Evolutionary conservation across 2,329 filamentous ascomycete genomes (phyloP).

Genomic region (Ramichloridium luteum): DNA sequence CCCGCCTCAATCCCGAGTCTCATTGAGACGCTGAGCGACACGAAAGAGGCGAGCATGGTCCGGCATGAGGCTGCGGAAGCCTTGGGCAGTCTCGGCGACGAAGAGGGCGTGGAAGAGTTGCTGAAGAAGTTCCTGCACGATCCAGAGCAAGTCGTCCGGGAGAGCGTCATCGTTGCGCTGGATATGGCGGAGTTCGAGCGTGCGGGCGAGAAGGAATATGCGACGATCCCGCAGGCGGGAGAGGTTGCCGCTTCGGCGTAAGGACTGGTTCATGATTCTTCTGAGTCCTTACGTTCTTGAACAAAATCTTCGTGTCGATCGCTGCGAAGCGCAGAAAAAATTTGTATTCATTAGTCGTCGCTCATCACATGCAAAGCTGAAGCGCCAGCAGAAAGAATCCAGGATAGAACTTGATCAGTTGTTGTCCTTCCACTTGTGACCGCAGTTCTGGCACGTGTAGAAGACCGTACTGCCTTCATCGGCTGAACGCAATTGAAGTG

Average conservation of each 20-base stretch:
- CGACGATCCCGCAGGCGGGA: conserved; percentile 78
- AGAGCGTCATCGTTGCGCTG: conserved; percentile 87
- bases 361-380: no score
- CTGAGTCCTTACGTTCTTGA: no score
- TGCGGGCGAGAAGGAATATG: conserved; percentile 79
- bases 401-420: conserved; percentile 40
- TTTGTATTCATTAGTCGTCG: no score
- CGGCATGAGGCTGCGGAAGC: conserved; percentile 95
- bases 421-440: conserved; percentile 59
- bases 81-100: conserved; percentile 82
- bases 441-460: conserved; percentile 69
- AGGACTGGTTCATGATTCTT: no score
- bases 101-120: conserved; percentile 81
- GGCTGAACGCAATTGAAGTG: conserved; percentile 76
- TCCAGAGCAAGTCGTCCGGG: conserved; percentile 81
- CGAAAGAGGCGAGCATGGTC: conserved; percentile 85
- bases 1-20: conserved; percentile 93
- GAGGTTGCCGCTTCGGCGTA: no score
- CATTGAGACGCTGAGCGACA: conserved; percentile 62
- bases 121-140: conserved; percentile 77
- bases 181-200: conserved; percentile 98
- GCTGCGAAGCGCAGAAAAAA: no score
- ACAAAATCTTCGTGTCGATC: no score
- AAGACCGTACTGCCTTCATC: conserved; percentile 93
- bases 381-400: no score